Evolutionary conservation across 2,329 filamentous ascomycete species (phyloP), one percentile per base, ranked within the genome.

Genomic region (Lachnellula subtilissima): DNA sequence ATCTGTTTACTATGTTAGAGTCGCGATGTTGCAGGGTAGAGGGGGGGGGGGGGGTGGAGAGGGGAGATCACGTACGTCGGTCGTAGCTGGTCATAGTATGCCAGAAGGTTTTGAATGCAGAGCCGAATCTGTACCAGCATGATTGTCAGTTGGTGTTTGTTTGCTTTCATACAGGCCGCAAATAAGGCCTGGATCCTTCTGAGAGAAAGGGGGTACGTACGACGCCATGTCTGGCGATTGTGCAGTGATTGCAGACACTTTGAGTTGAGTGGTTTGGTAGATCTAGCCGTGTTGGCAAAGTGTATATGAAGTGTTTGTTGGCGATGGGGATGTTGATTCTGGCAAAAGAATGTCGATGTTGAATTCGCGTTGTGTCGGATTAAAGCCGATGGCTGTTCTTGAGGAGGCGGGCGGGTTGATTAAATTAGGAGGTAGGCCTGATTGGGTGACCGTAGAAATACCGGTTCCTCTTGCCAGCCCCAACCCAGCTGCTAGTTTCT

Each of bases 41-140:
- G 22, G 4, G 22, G 48, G 37, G 53, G 52, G 55, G 47, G n/a
- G n/a, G n/a, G n/a, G n/a, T n/a, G n/a, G n/a, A n/a, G n/a, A n/a
- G n/a, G n/a, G 50, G 47, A 43, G 36, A 57, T 58, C 51, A 76
- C 83, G 70, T 75, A 87, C 84, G 84, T 74, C 84, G 76, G 72
- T 87, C 84, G 76, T 87, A 78, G 66, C 83, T 87, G 74, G 84
- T 87, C 82, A 87, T 69, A 5, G 88, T 85, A 80, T 97, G 94
- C 94, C 94, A 99, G 77, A 99, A 93, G 60, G 88, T 89, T 75
- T 88, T 88, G 75, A 94, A 88, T 74, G 87, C 84, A 66, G 81
- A 81, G 66, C 84, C 81, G 69, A 93, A 73, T 68, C 87, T 64
- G 40, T 47, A 87, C 64, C 43, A 61, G 28, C 51, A 53, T 49